Base-by-base conservation (phyloP, 2,329 filamentous ascomycete species). In the Elsinoe australis region DNA sequence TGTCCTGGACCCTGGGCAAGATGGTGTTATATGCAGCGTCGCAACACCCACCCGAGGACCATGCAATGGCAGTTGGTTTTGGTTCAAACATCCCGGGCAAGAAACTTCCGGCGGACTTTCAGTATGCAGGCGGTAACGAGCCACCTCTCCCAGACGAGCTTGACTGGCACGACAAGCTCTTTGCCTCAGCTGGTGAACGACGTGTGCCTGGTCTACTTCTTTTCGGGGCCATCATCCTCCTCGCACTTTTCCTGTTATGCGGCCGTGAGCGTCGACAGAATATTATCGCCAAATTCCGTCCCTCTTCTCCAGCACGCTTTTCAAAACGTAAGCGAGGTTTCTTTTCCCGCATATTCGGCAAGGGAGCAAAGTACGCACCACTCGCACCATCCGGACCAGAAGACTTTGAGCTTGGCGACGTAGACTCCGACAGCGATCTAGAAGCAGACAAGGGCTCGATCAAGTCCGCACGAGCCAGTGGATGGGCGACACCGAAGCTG, bases 1-100 rank as follows among this genome's bases (percentile, higher is more conserved):
- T 98, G 14, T 94, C 87, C 70, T 98, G 92, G 92, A 96, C 92
- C 0, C 71, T 98, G 4, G 92, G 92, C 1, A 95, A 95, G 62
- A 95, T 96, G 76, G 79, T 98, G 5, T 76, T 98, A 3, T 96
- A 96, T 58, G 92, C 92, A 3, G 82, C 90, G 0, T 92, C 87
- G 3, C 87, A 95, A 63, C 75, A 98, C 4, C 82, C 85, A 1
- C 76, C 86, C 0, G 73, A 71, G 1, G 53, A 54, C 14, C 68
- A 76, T 33, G 71, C 74, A 12, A 69, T 89, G 1, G 87, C 89
- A 0, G 92, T 98, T 7, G 92, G 92, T 0, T 96, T 96, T 61
- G 92, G 92, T 50, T 87, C 82, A 67, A 98, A 98, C 59, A 73
- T 83, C 2, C 83, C 87, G 0, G 61, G 59, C 28, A 41, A 46